phyloP scores from a whole-genome alignment of 1,284 basidiomycete species.

The Malassezia equina region DNA sequence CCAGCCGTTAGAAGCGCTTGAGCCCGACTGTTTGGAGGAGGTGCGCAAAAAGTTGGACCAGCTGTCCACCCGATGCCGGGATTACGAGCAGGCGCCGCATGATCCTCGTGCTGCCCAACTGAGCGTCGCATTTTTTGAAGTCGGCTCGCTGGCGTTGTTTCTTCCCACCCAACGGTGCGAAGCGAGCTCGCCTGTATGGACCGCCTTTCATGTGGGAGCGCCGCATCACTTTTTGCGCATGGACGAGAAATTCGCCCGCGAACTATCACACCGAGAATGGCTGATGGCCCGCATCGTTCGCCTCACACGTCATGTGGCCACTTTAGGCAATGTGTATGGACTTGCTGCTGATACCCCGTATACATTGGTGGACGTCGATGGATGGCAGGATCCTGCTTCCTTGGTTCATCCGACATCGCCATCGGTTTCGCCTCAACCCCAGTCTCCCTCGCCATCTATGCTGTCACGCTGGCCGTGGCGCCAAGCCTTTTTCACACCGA shows the following conservation, averaged over 20 bases:
- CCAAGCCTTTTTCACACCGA: not conserved
- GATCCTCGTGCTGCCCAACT: not conserved
- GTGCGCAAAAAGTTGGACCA: slow-evolving; percentile 60
- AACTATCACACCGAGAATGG: slow-evolving; percentile 61
- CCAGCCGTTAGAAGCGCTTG: slow-evolving; percentile 55
- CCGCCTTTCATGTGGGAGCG: slow-evolving; percentile 58
- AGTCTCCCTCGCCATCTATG: not conserved
- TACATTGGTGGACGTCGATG: slow-evolving; percentile 84
- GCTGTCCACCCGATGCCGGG: slow-evolving; percentile 65
- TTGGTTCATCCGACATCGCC: slow-evolving; percentile 1
- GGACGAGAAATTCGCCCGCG: slow-evolving; percentile 61
- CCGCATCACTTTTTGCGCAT: slow-evolving; percentile 93
- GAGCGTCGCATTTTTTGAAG: slow-evolving; percentile 23
- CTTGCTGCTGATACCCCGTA: slow-evolving; percentile 83
- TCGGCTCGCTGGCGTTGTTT: slow-evolving; percentile 74
- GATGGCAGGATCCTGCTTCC: slow-evolving; percentile 44
- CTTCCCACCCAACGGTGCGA: slow-evolving; percentile 79
- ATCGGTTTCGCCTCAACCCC: not conserved
- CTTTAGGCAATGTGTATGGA: slow-evolving; percentile 50
- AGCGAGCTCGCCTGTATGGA: slow-evolving; percentile 25
- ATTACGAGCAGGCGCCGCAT: slow-evolving; percentile 73
- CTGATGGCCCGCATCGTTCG: slow-evolving; percentile 82
- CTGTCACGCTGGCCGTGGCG: slow-evolving; percentile 2
- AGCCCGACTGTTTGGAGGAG: slow-evolving; percentile 65
- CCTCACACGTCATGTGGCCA: slow-evolving; percentile 65